A percentile compares a stretch with the other conserved stretches of the same genome.
phyloP scores from a whole-genome alignment of 192 early-diverging fungal genomes.

The Funneliformis geosporum region DNA sequence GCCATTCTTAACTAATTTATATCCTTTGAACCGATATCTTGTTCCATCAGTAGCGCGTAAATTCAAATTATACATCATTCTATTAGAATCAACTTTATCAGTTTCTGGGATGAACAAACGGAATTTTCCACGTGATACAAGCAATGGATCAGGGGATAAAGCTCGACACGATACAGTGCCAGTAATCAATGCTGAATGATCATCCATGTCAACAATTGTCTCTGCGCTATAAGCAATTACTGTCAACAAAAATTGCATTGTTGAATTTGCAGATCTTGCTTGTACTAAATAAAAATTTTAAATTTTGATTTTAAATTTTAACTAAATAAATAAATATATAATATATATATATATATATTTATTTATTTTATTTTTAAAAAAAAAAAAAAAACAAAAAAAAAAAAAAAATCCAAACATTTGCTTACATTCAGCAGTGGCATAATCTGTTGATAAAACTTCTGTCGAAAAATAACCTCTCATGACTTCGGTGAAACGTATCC shows the following conservation, averaged over 20 bases:
- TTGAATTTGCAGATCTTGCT: conserved; percentile 42
- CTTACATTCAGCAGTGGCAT: conserved; percentile 40
- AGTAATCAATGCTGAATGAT: conserved; percentile 39
- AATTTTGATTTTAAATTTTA: neutral
- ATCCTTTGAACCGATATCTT: conserved; percentile 45
- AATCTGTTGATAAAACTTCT: conserved; percentile 38
- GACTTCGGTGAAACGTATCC: conserved; percentile 43
- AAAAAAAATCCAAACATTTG: too few species aligned
- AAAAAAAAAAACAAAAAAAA: neutral
- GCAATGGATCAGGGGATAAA: conserved; percentile 48
- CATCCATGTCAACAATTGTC: conserved; percentile 35
- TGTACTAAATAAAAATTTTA: conserved; percentile 25
- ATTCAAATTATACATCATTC: conserved; percentile 44
- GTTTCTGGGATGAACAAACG: conserved; percentile 39
- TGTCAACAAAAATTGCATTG: conserved; percentile 41
- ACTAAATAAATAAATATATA: neutral
- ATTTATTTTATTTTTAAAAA: conserved; percentile 5
- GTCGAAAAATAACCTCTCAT: conserved; percentile 51
- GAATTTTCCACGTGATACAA: conserved; percentile 43
- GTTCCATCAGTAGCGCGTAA: conserved; percentile 39
- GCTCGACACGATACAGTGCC: conserved; percentile 51
- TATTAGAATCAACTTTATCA: conserved; percentile 37
- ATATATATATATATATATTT: neutral
- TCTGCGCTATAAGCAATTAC: conserved; percentile 39
- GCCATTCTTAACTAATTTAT: conserved; percentile 39